Evolutionary conservation across 805 yeast genomes (phyloP).

Genomic region (Ascoidea tarda): DNA sequence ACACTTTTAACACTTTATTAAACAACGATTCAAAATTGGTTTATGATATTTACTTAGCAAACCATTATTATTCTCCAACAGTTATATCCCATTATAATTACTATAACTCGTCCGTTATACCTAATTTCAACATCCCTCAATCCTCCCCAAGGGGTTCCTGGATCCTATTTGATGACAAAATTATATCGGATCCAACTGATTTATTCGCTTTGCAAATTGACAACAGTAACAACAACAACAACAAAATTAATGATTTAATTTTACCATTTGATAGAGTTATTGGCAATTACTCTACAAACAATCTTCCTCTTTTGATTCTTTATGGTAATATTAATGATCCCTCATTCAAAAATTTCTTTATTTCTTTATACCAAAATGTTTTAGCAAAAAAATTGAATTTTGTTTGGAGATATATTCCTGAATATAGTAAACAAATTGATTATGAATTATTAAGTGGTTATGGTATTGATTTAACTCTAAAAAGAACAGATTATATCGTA

Average conservation of each 20-base stretch:
- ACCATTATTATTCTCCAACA: constrained; percentile 39
- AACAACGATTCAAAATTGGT: background rate
- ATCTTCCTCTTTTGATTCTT: constrained; percentile 43
- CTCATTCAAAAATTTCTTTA: constrained; percentile 41
- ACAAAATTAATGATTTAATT: constrained; percentile 4
- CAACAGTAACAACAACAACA: constrained; percentile 14
- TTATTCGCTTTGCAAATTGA: constrained; percentile 65
- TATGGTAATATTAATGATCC: constrained; percentile 42
- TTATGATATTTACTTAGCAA: constrained; percentile 14
- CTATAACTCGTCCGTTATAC: constrained; percentile 24
- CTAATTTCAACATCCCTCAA: constrained; percentile 14
- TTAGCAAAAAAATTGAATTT: constrained; percentile 52
- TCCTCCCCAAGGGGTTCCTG: constrained; percentile 24
- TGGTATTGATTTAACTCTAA: constrained; percentile 50
- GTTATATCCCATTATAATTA: constrained; percentile 49
- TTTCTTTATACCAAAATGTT: constrained; percentile 45
- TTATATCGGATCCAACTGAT: constrained; percentile 56
- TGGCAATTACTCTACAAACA: constrained; percentile 23
- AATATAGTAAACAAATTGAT: constrained; percentile 7
- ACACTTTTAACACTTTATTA: background rate
- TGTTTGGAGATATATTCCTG: constrained; percentile 55
- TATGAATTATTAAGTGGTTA: constrained; percentile 36
- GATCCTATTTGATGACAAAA: constrained; percentile 34
- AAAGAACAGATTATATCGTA: constrained; percentile 52
- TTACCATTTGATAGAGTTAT: constrained; percentile 49